Base-by-base conservation (phyloP, 371 early-diverging fungal species). In the Apophysomyces variabilis region DNA sequence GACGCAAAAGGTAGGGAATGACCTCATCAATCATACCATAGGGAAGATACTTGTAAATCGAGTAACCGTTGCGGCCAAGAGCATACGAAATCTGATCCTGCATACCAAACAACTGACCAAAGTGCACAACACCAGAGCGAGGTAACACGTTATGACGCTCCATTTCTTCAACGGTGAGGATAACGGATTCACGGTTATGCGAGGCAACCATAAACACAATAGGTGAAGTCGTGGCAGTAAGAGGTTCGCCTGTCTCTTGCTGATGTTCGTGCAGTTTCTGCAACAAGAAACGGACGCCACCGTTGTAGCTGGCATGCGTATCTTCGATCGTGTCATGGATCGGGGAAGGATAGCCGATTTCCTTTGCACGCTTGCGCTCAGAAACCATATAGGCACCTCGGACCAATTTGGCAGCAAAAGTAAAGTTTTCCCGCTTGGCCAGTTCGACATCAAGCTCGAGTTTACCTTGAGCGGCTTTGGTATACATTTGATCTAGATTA, bases 81-180 rank as follows among this genome's bases (percentile, higher is more conserved):
- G 88, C 81, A 70, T 85, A 90, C 5, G 93, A 87, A 37, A 91
- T 85, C 46, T 85, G 85, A 71, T 95, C 95, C 69, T 92, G 87
- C 96, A 95, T 96, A 44, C 94, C 95, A 77, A 89, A 87, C 66
- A 98, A 76, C 85, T 98, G 99, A 5, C 94, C 99, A 79, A 98
- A 96, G 63, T 88, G 84, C 38, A 98, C 93, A 35, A 87, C 70
- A 62, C 88, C 90, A 18, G 85, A 74, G 37, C 81, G 66, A 6
- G 85, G 75, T 7, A 78, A 66, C 13, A 95, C 71, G 5, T 79
- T 78, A 35, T 85, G 76, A 57, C 78, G 70, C 66, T 86, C 84
- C 91, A 95, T 85, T 61, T 84, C 83, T 57, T 83, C 77, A 60
- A 86, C 79, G 8, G 92, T 91, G 47, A 79, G 72, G 62, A 85